Base-by-base conservation (phyloP, 768 basidiomycete genomes). In the Polyporus arcularius region DNA sequence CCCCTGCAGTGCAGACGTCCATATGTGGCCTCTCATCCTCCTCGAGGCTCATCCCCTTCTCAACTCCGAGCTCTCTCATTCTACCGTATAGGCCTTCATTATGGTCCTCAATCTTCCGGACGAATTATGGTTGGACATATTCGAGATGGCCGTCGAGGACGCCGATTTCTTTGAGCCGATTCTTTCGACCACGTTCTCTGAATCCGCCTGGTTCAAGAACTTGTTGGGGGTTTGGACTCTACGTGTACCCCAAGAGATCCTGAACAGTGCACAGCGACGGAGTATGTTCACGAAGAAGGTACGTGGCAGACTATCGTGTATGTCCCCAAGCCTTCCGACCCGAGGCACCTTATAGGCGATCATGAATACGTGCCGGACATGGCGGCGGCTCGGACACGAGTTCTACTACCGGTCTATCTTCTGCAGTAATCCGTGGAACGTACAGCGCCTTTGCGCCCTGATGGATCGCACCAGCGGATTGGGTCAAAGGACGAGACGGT, bases 261-360 rank as follows among this genome's bases (percentile, higher is more conserved):
- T 86, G 62, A 83, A 82, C 55, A 71, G 80, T 21, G 75, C 85
- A 28, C 89, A 90, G 67, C 75, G 80, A 50, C 75, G 81, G 52
- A 86, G 83, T 61, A 89, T 88, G 64, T 73, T 78, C 3, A 89
- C 83, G 4, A 88, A 89, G 70, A 89, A 87, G 79, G 90, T 88
- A 78, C 43, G 54, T 46, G 63, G 38, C 53, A 30, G 38, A 52
- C 41, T 14, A 47, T 21, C 35, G 30, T 64, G 38, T 48, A 31
- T 12, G 38, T n/a, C 21, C 14, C 31, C 35, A 49, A 56, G 49
- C 28, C 28, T 55, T 35, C 54, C 57, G n/a, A 54, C 64, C 42
- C n/a, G 9, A 35, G 30, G 46, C 30, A n/a, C 7, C 55, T 18
- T 28, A 0, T 53, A 92, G 88, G 80, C 87, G 1, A 87, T 92